phyloP scores from a whole-genome alignment of 208 protist genomes.

The Crithidia acanthocephali region DNA sequence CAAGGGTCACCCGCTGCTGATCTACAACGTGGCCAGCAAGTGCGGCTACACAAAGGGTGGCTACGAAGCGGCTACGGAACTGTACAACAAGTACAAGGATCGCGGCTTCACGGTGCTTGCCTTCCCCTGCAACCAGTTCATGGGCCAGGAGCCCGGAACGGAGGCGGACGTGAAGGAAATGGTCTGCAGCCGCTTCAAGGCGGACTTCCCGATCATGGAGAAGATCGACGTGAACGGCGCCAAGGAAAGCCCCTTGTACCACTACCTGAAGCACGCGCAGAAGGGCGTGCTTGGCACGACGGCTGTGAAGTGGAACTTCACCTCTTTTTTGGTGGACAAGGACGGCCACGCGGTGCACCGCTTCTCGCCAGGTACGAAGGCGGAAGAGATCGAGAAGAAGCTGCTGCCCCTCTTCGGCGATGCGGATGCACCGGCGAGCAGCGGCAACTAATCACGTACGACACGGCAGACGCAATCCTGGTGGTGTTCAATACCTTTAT shows the following conservation, averaged over 20 bases:
- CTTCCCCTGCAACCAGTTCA: conserved; percentile 85
- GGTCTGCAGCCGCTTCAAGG: conserved; percentile 55
- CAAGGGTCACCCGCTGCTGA: conserved; percentile 89
- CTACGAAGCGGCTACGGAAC: conserved; percentile 74
- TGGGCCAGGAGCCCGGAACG: conserved; percentile 36
- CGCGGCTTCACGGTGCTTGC: conserved; percentile 89
- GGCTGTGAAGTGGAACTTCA: conserved; percentile 95
- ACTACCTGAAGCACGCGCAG: conserved; percentile 74
- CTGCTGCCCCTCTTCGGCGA: conserved; percentile 52
- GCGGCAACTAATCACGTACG: too few relatives aligned
- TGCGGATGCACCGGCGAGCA: background rate
- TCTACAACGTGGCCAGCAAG: conserved; percentile 93
- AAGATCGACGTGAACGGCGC: conserved; percentile 92
- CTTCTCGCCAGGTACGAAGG: conserved; percentile 69
- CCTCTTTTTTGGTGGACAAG: conserved; percentile 88
- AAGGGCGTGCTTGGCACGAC: conserved; percentile 65
- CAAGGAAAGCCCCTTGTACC: conserved; percentile 81
- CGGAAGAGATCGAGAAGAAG: conserved; percentile 63
- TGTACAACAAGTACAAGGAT: conserved; percentile 91
- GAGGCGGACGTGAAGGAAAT: conserved; percentile 81
- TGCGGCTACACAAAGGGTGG: conserved; percentile 90
- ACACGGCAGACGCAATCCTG: too few relatives aligned
- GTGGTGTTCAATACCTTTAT: too few relatives aligned
- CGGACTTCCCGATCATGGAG: conserved; percentile 85
- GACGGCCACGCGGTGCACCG: conserved; percentile 68